Percentiles rank a stretch among this genome's conserved stretches.
These are phyloP conservation scores for Vigna mungo DNA, from an alignment of 306 rosid species.

Conservation along the genomic window DNA sequence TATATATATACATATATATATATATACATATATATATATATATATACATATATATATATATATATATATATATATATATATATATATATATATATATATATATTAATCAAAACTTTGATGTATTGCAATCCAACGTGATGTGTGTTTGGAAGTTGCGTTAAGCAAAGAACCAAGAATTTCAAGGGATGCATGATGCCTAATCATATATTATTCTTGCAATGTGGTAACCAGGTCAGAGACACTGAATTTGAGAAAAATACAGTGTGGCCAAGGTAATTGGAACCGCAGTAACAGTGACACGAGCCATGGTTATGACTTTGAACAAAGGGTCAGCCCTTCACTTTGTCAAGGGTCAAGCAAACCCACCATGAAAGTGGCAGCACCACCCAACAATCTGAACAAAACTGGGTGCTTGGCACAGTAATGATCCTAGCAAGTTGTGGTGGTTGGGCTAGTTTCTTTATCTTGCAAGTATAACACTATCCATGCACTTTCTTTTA, in stretches of 20 bases:
- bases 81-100: no score
- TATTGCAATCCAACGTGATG: no score
- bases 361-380: constrained; percentile 41
- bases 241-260: constrained; percentile 70
- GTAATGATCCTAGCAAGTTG: constrained; percentile 74
- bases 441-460: constrained; percentile 88
- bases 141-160: no score
- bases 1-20: no score
- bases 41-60: no score
- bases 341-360: constrained; percentile 49
- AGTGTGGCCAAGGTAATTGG: constrained; percentile 86
- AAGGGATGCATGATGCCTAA: constrained; percentile 2
- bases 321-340: constrained; percentile 84
- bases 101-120: no score
- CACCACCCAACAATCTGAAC: constrained; percentile 52
- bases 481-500: neutral
- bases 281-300: constrained; percentile 74
- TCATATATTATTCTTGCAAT: neutral
- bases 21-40: no score
- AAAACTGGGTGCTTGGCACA: constrained; percentile 84
- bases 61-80: no score
- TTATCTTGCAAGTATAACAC: constrained; percentile 76
- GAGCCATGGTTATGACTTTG: constrained; percentile 97
- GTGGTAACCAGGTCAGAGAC: constrained; percentile 69
- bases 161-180: no score